Evolutionary conservation across 2,329 filamentous ascomycete species (phyloP).

Genomic region (Penicillium capsulatum): DNA sequence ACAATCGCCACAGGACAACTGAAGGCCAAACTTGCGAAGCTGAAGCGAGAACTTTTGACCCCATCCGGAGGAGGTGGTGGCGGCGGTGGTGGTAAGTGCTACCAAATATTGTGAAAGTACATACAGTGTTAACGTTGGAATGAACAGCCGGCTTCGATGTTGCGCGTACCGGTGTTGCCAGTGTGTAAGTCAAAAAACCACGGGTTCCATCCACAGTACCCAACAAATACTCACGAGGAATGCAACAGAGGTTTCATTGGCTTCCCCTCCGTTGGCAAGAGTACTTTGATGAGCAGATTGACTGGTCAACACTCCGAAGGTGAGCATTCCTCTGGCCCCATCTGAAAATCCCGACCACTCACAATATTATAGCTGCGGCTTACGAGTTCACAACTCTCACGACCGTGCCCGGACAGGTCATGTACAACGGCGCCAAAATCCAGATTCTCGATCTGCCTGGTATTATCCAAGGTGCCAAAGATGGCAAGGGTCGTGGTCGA

Average conservation of each 20-base stretch:
- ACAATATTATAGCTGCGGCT: slow-evolving; percentile 69
- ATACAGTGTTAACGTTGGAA: slow-evolving; percentile 18
- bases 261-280: slow-evolving; percentile 97
- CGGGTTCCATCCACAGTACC: background rate
- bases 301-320: slow-evolving; percentile 94
- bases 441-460: slow-evolving; percentile 98
- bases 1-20: slow-evolving; percentile 60
- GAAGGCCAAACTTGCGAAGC: slow-evolving; percentile 96
- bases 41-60: slow-evolving; percentile 92
- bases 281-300: slow-evolving; percentile 89
- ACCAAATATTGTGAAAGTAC: slow-evolving; percentile 1
- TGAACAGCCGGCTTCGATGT: slow-evolving; percentile 81
- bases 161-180: slow-evolving; percentile 92
- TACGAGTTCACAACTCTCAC: slow-evolving; percentile 99
- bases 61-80: slow-evolving; percentile 75
- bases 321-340: slow-evolving; percentile 20
- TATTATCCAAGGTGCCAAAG: slow-evolving; percentile 98
- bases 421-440: slow-evolving; percentile 94
- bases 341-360: background rate
- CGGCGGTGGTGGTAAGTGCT: slow-evolving; percentile 60
- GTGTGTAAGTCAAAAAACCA: slow-evolving; percentile 55
- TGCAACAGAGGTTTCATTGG: slow-evolving; percentile 73
- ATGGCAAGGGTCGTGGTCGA: slow-evolving; percentile 92
- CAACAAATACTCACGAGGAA: slow-evolving; percentile 15
- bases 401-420: slow-evolving; percentile 90